These are phyloP conservation scores for Colletotrichum truncatum DNA, from an alignment of 2,329 filamentous ascomycete genomes.

Conservation along the genomic window DNA sequence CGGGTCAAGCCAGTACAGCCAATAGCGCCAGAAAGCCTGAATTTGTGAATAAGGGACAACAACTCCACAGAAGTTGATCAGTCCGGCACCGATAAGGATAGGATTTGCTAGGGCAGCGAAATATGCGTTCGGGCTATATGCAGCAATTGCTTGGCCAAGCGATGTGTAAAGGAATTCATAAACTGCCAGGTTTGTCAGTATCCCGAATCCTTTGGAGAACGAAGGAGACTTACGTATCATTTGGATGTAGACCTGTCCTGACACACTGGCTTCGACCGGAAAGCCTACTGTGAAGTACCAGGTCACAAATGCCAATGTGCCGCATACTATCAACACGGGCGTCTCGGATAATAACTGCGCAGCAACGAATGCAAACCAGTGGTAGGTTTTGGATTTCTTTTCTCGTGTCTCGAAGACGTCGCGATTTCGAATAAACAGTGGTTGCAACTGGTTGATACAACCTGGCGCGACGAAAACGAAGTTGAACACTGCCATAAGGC, in stretches of 20 bases:
- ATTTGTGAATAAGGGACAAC: conserved; percentile 35
- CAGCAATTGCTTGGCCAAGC: conserved; percentile 53
- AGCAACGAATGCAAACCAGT: conserved; percentile 57
- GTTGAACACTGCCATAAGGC: conserved; percentile 60
- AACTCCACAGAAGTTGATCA: conserved; percentile 43
- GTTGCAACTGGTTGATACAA: conserved; percentile 57
- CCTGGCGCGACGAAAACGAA: conserved; percentile 62
- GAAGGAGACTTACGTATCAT: conserved; percentile 42
- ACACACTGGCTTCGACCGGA: conserved; percentile 33
- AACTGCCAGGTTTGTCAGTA: conserved; percentile 30
- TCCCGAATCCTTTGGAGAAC: conserved; percentile 51
- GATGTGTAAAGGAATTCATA: conserved; percentile 52
- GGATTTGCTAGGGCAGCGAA: conserved; percentile 59
- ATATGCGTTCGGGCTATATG: conserved; percentile 58
- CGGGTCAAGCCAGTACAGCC: conserved; percentile 52
- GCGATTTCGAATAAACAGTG: conserved; percentile 55
- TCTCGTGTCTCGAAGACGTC: conserved; percentile 60
- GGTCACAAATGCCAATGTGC: conserved; percentile 52
- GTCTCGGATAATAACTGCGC: conserved; percentile 56
- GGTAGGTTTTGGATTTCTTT: conserved; percentile 61
- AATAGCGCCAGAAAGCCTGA: conserved; percentile 37
- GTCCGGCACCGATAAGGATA: conserved; percentile 49
- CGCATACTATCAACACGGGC: conserved; percentile 54
- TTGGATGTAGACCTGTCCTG: conserved; percentile 40
- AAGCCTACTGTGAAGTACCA: conserved; percentile 55